These are phyloP conservation scores for Zoysia japonica DNA, from an alignment of 176 grass and related monocot species.

Conservation along the genomic window DNA sequence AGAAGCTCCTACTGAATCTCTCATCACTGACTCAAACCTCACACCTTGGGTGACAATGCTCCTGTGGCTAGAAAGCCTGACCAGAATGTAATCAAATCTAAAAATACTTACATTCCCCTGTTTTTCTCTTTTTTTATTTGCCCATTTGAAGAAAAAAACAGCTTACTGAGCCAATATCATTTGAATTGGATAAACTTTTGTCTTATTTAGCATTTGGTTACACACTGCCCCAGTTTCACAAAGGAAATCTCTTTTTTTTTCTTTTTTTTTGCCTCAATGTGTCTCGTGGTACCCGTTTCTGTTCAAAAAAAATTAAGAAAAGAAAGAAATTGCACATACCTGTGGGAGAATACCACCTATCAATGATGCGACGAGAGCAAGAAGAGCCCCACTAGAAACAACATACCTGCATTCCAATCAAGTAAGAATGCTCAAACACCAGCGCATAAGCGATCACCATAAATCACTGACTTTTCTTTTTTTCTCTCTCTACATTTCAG, in stretches of 20 bases:
- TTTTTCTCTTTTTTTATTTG: no score
- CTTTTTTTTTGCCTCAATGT: background rate
- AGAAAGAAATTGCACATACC: constrained; percentile 34
- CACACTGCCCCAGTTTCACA: background rate
- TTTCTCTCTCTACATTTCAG: background rate
- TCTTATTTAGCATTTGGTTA: background rate
- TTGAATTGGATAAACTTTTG: background rate
- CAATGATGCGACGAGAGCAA: constrained; percentile 78
- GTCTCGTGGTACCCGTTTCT: background rate
- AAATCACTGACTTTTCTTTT: background rate
- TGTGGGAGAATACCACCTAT: constrained; percentile 88
- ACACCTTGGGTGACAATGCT: no score
- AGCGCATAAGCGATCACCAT: background rate
- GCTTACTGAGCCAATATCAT: background rate
- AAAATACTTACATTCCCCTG: no score
- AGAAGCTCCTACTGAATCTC: background rate
- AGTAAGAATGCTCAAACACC: constrained; percentile 19
- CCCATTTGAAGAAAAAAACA: no score
- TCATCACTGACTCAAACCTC: no score
- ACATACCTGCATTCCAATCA: constrained; percentile 58
- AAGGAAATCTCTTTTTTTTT: background rate
- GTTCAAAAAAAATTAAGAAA: background rate
- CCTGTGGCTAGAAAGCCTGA: no score
- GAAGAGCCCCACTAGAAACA: constrained; percentile 75
- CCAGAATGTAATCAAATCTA: no score